These are phyloP conservation scores for Trichosporon inkin DNA, from an alignment of 1,284 basidiomycete genomes.

Conservation along the genomic window DNA sequence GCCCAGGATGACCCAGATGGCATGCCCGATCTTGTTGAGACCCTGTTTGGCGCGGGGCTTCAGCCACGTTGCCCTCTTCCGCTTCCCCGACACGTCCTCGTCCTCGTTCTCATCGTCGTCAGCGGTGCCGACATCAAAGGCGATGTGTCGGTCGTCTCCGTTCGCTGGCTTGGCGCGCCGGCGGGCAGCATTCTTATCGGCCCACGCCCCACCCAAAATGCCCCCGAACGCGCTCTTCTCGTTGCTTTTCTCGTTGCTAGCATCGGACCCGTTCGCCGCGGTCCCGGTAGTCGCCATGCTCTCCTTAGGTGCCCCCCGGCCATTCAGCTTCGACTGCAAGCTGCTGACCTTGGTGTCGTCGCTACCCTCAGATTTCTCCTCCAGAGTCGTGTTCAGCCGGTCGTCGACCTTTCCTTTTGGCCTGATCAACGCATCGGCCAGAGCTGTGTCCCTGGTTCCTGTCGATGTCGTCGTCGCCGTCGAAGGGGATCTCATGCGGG, in stretches of 20 bases:
- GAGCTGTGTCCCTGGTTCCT: background rate
- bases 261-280: background rate
- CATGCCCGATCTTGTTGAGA: background rate
- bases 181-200: background rate
- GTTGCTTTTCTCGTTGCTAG: background rate
- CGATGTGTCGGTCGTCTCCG: background rate
- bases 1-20: background rate
- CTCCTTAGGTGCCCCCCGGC: background rate
- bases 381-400: background rate
- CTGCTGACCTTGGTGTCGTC: background rate
- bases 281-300: background rate
- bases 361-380: background rate
- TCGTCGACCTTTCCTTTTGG: background rate
- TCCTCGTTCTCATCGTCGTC: background rate
- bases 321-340: background rate
- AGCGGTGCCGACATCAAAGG: background rate
- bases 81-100: background rate
- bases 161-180: background rate
- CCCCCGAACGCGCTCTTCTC: background rate
- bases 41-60: background rate
- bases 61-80: background rate
- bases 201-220: background rate
- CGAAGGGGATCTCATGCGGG: background rate
- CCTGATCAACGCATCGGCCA: background rate
- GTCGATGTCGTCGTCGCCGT: background rate